phyloP scores from a whole-genome alignment of 1,284 basidiomycete species.

The Thecaphora thlaspeos region DNA sequence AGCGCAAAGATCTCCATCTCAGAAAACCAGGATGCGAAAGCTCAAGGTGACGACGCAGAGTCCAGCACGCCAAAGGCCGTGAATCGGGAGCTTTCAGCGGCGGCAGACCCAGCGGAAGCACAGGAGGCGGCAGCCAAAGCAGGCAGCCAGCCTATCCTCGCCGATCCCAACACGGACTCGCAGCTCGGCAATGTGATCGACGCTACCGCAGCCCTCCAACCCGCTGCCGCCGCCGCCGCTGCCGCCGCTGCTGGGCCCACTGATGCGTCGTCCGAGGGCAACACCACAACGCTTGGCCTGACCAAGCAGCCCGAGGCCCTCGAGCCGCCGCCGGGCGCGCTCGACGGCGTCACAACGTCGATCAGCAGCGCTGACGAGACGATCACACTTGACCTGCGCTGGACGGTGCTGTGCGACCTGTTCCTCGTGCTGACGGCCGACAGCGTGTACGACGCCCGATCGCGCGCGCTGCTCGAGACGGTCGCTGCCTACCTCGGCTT shows the following conservation, averaged over 20 bases:
- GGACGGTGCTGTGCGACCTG: slow-evolving; percentile 57
- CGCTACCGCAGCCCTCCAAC: slow-evolving; percentile 1
- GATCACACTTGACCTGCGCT: slow-evolving; percentile 56
- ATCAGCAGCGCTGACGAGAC: slow-evolving; percentile 48
- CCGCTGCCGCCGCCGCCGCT: neutral
- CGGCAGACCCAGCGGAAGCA: too few relatives aligned
- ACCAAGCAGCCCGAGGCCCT: slow-evolving; percentile 42
- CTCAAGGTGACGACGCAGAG: neutral
- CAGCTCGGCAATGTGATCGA: slow-evolving; percentile 31
- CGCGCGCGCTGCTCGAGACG: slow-evolving; percentile 52
- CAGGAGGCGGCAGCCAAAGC: neutral
- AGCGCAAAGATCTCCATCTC: too few relatives aligned
- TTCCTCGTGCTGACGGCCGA: slow-evolving; percentile 57
- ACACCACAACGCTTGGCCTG: slow-evolving; percentile 34
- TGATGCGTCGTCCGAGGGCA: slow-evolving; percentile 2
- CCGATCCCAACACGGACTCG: slow-evolving; percentile 53
- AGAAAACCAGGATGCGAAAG: neutral
- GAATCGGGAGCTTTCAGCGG: too few relatives aligned
- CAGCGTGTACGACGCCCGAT: slow-evolving; percentile 55
- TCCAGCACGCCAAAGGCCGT: too few relatives aligned
- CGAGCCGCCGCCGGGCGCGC: slow-evolving; percentile 42
- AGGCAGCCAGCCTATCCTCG: slow-evolving; percentile 6
- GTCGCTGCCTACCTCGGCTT: slow-evolving; percentile 50
- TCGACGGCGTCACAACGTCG: slow-evolving; percentile 54
- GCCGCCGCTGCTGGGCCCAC: neutral